Evolutionary conservation across 2,329 filamentous ascomycete genomes (phyloP), one percentile per base, ranked within the genome.

Genomic region (Penicillium griseofulvum): DNA sequence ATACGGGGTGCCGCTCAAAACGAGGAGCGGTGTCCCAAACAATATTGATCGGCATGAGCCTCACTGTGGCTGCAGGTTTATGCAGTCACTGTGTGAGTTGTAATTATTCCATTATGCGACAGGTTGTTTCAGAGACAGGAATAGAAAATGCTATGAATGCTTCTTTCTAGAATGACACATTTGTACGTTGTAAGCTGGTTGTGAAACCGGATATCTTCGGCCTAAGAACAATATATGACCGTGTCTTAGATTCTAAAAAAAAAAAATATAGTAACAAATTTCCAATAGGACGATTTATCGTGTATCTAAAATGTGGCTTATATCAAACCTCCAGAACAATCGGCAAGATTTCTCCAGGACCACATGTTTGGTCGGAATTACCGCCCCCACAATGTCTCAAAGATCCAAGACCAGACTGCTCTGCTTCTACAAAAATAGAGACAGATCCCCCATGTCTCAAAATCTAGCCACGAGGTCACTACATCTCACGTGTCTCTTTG

Each of bases 11-110:
- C 41, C 41, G 52, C 43, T 54, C 53, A 54, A 61, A 54, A 48
- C 49, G 49, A 57, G 60, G 54, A 62, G 62, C 62, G 60, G 62
- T 64, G 60, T 63, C 60, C 8, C 5, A 1, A 12, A 7, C 24
- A 22, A 11, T 34, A 12, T 16, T n/a, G 38, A 49, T 49, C 51
- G 38, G 14, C 37, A 8, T 24, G 51, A 53, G 51, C 44, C 51
- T 53, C 51, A 53, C 10, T 50, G 48, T 52, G 33, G 43, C 49
- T 44, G 9, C 37, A 22, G 12, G 29, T 16, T 7, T 28, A 45
- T 54, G 24, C 46, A 43, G 24, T 28, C 37, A 24, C n/a, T 39
- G n/a, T 33, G 26, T 16, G n/a, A 22, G 28, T 12, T 31, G n/a
- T 28, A 33, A 52, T 9, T 29, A 46, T 29, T 14, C 8, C 10